Evolutionary conservation across 176 grass and related monocot genomes (phyloP), one percentile per base, ranked within the genome.

Genomic region (Oryza coarctata): DNA sequence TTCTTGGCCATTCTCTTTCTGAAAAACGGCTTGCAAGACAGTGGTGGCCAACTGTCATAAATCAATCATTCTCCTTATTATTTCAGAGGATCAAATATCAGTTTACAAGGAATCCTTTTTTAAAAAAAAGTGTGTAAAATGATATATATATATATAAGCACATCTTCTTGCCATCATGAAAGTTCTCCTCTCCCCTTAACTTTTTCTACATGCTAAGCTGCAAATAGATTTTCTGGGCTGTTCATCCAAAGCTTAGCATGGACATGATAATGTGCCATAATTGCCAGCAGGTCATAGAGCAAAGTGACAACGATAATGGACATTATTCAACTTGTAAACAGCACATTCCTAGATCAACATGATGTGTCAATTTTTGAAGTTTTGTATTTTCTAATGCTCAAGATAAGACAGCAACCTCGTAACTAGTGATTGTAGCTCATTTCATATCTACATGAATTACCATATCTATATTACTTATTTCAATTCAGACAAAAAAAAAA

Each of bases 241-340:
- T 43, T 27, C 72, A 68, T 26, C 12, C 9, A 45, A 49, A 62
- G 13, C 29, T 85, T 63, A 40, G 86, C 80, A 41, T 83, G 68
- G 68, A 40, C 81, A 84, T 79, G 68, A 63, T 65, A 27, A 9
- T 23, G 39, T 76, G 88, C 73, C 88, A 79, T 86, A 86, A 27
- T 31, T 2, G 79, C 88, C 88, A 90, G 88, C 68, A 60, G 9
- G 67, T 15, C 68, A n/a, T n/a, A n/a, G n/a, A n/a, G n/a, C n/a
- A 62, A 83, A 83, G 45, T 79, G 83, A 68, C 79, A 86, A 78
- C 83, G 44, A 73, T 25, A 82, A 72, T 28, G 60, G 0, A 66
- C 35, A 89, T 50, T 77, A 78, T 89, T 82, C 61, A 39, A 57
- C 39, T 84, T 14, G 76, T 17, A 41, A 49, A 63, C 61, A 76